Evolutionary conservation across 1,284 basidiomycete species (phyloP).

Genomic region (Porphyrellus sp.): DNA sequence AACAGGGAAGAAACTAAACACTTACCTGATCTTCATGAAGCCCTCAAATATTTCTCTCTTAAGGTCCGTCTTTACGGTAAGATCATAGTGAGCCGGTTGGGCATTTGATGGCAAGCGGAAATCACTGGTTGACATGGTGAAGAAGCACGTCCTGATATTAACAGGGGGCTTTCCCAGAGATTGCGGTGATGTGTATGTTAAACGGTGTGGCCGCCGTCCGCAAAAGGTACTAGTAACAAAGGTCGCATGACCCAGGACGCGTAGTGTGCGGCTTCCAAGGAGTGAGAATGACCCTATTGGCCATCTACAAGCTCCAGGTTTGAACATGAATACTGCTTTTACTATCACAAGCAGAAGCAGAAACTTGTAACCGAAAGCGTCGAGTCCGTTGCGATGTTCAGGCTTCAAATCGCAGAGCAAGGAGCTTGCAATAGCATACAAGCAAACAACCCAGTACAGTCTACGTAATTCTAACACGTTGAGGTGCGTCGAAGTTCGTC

Average conservation of each 20-base stretch:
- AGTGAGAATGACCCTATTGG: constrained; percentile 14
- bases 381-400: background rate
- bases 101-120: constrained; percentile 79
- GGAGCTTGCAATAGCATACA: no score
- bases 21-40: constrained; percentile 69
- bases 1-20: constrained; percentile 7
- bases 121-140: constrained; percentile 29
- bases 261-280: constrained; percentile 1
- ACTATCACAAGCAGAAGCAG: background rate
- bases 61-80: constrained; percentile 84
- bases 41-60: constrained; percentile 74
- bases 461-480: background rate
- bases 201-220: background rate
- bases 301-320: background rate
- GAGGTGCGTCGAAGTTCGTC: background rate
- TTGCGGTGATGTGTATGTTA: constrained; percentile 1
- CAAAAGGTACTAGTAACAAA: background rate
- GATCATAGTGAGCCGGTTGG: constrained; percentile 78
- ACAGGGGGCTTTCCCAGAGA: constrained; percentile 1
- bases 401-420: background rate
- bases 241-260: constrained; percentile 1
- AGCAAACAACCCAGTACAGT: background rate
- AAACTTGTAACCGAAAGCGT: background rate
- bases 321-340: background rate
- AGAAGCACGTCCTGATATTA: constrained; percentile 13